Conservation (phyloP, 805 yeast genomes). For the Pichia occidentalis region DNA sequence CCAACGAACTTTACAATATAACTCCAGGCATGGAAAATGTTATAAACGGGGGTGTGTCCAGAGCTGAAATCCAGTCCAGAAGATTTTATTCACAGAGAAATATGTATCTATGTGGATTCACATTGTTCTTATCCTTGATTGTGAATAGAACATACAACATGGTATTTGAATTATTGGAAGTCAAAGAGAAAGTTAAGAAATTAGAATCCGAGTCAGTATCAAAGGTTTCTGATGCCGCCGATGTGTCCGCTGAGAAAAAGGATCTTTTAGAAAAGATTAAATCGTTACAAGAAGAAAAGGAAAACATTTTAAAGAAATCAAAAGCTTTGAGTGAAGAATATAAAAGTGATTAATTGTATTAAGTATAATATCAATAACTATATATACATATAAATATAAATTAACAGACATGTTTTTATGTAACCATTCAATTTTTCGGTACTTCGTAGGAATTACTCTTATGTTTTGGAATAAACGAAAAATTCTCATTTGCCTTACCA, state of each 20-base stretch:
- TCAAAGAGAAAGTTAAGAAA: slow-evolving; percentile 46
- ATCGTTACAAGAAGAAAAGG: slow-evolving; percentile 59
- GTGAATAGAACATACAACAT: slow-evolving; percentile 77
- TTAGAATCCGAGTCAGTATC: slow-evolving; percentile 11
- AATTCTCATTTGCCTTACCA: slow-evolving; percentile 73
- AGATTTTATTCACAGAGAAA: slow-evolving; percentile 95
- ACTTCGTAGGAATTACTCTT: slow-evolving; percentile 74
- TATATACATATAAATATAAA: not conserved
- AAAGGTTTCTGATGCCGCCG: slow-evolving; percentile 1
- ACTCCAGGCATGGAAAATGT: slow-evolving; percentile 13
- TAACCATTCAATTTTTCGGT: slow-evolving; percentile 6
- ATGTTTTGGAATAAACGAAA: slow-evolving; percentile 87
- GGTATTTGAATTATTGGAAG: slow-evolving; percentile 63
- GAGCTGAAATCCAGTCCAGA: slow-evolving; percentile 83
- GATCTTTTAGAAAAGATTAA: slow-evolving; percentile 43
- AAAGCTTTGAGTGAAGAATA: slow-evolving; percentile 58
- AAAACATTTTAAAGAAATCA: slow-evolving; percentile 67
- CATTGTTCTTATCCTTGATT: slow-evolving; percentile 80
- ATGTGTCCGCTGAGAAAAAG: slow-evolving; percentile 15
- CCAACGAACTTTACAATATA: slow-evolving; percentile 45
- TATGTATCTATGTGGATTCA: slow-evolving; percentile 91
- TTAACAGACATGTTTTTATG: not conserved
- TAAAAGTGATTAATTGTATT: slow-evolving; percentile 32
- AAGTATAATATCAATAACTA: too few species aligned
- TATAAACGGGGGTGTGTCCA: slow-evolving; percentile 37